Base-by-base conservation (phyloP, 352 stramenopile genomes). In the Pythium rishiriense region DNA sequence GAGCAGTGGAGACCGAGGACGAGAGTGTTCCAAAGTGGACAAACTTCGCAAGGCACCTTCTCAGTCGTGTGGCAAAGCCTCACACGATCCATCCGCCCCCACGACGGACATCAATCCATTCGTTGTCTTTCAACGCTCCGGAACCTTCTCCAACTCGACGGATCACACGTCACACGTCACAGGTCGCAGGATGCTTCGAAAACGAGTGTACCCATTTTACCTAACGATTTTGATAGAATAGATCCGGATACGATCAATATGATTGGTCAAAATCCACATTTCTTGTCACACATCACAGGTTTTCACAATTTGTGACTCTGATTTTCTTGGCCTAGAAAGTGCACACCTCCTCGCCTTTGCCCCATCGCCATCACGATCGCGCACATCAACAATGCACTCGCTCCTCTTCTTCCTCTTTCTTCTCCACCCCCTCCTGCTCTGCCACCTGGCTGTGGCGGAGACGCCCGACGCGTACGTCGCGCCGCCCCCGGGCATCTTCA, bases 401-500 rank as follows among this genome's bases (percentile, higher is more conserved):
- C 35, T 26, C 26, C 22, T n/a, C 37, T 49, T n/a, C n/a, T n/a
- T n/a, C n/a, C n/a, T n/a, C n/a, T n/a, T n/a, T n/a, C n/a, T n/a
- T n/a, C n/a, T n/a, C n/a, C n/a, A n/a, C n/a, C n/a, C n/a, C n/a
- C n/a, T n/a, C n/a, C n/a, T n/a, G n/a, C n/a, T n/a, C n/a, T n/a
- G n/a, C 55, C 15, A 15, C 28, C 15, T 11, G 6, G 4, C 48
- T 6, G 41, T 19, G n/a, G 47, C 26, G 5, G 14, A 66, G 9
- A 10, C 59, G 14, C 55, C 68, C 14, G 53, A 43, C 37, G 70
- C 65, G 46, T 58, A 57, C n/a, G 43, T 58, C 11, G 29, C 41
- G 39, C 58, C 58, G 22, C 58, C 58, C 39, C 49, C 26, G 5
- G 58, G 58, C 17, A 53, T 66, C 28, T 66, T 66, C 58, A 66